Base-by-base conservation (phyloP, 169 alveolate species). In the Pseudocohnilembus persalinus region DNA sequence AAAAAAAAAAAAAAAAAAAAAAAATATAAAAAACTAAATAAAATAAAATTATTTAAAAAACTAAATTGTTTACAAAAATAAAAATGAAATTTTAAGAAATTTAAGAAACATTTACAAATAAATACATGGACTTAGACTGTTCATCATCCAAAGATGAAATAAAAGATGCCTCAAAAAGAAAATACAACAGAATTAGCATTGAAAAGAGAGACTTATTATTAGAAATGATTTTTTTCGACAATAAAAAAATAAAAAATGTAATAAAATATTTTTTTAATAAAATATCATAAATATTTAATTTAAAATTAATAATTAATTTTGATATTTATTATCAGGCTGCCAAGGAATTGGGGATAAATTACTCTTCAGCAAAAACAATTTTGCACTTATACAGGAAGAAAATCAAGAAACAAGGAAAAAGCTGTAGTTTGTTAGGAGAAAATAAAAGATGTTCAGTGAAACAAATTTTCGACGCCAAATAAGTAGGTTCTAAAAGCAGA, bases 331-430 rank as follows among this genome's bases (percentile, higher is more conserved):
- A 79, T 73, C 49, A 79, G 84, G 84, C 84, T 79, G 84, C 84
- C 31, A n/a, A 79, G 63, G 84, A 79, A 79, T 79, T 79, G 76
- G 63, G 63, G n/a, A 79, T 79, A 28, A 79, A 79, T 29, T 79
- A 79, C 76, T 79, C 84, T 29, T 79, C 84, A 49, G 84, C 84
- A 33, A 79, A 79, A 72, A 79, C 84, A 34, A 79, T 79, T 28
- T 64, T 79, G 1, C 84, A 79, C 29, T 29, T 79, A 49, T 64
- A 79, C 76, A 79, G 84, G 63, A 79, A 79, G 49, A 79, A 79
- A 73, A 33, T 49, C 63, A 79, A 64, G 31, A 79, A 79, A 79
- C 27, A 49, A 26, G 84, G 82, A 33, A 77, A 32, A 77, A 77
- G 33, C 11, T 35, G 68, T 77, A 68, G 33, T 30, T 72, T 63